phyloP scores from a whole-genome alignment of 768 basidiomycete species.

The Saitozyma podzolica region DNA sequence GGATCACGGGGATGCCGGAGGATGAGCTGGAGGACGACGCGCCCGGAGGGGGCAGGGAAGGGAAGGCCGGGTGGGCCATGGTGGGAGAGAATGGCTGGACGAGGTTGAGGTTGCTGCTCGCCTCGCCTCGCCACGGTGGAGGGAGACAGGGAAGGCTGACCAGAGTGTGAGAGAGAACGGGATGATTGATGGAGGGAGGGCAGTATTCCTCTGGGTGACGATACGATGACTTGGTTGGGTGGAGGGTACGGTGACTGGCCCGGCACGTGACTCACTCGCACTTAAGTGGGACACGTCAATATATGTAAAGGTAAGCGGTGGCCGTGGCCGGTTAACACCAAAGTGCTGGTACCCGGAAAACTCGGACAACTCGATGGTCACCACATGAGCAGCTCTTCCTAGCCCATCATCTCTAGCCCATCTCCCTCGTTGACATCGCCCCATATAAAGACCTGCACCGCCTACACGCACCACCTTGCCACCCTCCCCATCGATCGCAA shows the following conservation, averaged over 20 bases:
- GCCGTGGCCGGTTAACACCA: background rate
- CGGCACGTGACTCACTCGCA: too few relatives aligned
- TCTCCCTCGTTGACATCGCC: background rate
- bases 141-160: background rate
- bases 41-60: conserved; percentile 3
- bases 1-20: background rate
- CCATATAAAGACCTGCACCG: too few relatives aligned
- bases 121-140: background rate
- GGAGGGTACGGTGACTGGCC: background rate
- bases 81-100: background rate
- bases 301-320: background rate
- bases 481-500: background rate
- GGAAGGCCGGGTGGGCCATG: conserved; percentile 8
- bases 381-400: too few relatives aligned
- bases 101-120: background rate
- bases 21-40: background rate
- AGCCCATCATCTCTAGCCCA: background rate
- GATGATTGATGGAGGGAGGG: background rate
- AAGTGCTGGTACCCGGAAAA: background rate
- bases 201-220: background rate
- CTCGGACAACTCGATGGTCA: background rate
- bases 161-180: background rate
- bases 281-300: background rate
- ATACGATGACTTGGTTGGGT: background rate
- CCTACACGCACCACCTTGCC: background rate